Percentiles rank a stretch among this genome's conserved stretches.
Conservation (phyloP, 805 yeast species). For the Candida lessepsii region DNA sequence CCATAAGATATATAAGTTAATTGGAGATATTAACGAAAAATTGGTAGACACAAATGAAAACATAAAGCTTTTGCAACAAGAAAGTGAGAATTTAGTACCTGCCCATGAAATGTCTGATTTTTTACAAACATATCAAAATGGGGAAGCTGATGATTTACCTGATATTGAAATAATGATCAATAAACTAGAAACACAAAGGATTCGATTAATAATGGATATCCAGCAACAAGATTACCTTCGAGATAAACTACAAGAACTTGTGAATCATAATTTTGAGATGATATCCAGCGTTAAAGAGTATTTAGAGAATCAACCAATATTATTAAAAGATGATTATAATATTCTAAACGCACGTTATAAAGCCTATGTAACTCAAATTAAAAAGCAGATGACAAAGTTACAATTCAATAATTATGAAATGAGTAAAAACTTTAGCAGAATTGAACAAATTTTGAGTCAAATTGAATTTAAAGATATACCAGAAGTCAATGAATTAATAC, state of each 20-base stretch:
- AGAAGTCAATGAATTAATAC: conserved; percentile 8
- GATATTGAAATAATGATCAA: conserved; percentile 5
- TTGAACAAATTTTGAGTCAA: conserved; percentile 6
- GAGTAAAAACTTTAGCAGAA: conserved; percentile 6
- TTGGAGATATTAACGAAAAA: conserved; percentile 6
- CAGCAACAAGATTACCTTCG: conserved; percentile 37
- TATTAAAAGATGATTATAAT: conserved; percentile 13
- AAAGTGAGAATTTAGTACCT: conserved; percentile 21
- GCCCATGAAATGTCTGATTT: conserved; percentile 12
- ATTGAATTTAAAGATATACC: conserved; percentile 7
- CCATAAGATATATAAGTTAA: conserved; percentile 11
- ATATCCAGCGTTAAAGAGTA: conserved; percentile 32
- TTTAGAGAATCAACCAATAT: conserved; percentile 22
- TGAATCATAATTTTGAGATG: conserved; percentile 33
- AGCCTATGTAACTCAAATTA: conserved; percentile 9
- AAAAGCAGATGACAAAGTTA: conserved; percentile 7
- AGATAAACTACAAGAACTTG: conserved; percentile 30
- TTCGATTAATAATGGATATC: conserved; percentile 35
- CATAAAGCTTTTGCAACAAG: conserved; percentile 18
- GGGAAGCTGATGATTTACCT: neutral
- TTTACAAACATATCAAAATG: conserved; percentile 4
- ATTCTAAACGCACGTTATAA: conserved; percentile 7
- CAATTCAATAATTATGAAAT: conserved; percentile 12
- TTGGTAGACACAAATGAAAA: conserved; percentile 15
- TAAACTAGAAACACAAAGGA: conserved; percentile 27